Evolutionary conservation across 176 grass and related monocot genomes (phyloP).

Genomic region (Rhynchospora breviuscula): DNA sequence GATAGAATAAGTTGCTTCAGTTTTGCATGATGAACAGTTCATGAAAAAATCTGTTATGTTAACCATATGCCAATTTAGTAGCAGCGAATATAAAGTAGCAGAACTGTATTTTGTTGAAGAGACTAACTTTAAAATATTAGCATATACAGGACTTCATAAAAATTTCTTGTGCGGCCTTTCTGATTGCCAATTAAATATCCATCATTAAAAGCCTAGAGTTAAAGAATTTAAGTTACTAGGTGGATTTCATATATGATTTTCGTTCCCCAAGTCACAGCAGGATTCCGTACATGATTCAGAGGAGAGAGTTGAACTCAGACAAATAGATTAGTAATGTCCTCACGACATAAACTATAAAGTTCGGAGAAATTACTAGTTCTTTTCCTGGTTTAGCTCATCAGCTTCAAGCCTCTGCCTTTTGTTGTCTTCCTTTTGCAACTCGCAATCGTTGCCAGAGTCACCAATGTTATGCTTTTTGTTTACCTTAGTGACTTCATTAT

Average conservation of each 20-base stretch:
- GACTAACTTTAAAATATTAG: too few relatives aligned
- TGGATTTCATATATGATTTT: too few relatives aligned
- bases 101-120: too few relatives aligned
- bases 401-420: slow-evolving; percentile 36
- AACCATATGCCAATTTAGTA: too few relatives aligned
- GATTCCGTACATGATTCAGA: neutral
- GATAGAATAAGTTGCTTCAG: slow-evolving; percentile 14
- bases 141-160: too few relatives aligned
- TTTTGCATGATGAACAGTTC: neutral
- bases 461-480: slow-evolving; percentile 6
- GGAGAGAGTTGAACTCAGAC: neutral
- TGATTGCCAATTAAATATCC: too few relatives aligned
- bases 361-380: slow-evolving; percentile 23
- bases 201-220: too few relatives aligned
- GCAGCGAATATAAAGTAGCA: too few relatives aligned
- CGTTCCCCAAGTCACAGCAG: too few relatives aligned
- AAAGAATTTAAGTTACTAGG: too few relatives aligned
- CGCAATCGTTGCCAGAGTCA: slow-evolving; percentile 20
- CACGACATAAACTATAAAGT: slow-evolving; percentile 4
- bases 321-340: neutral
- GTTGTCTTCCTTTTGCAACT: slow-evolving; percentile 20
- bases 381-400: slow-evolving; percentile 28
- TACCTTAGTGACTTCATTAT: slow-evolving; percentile 9
- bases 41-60: neutral
- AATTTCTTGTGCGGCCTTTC: too few relatives aligned